Percentiles rank a stretch among this genome's conserved stretches.
Evolutionary conservation across 169 alveolate species (phyloP).

Genomic region (Plasmodium ovale): DNA sequence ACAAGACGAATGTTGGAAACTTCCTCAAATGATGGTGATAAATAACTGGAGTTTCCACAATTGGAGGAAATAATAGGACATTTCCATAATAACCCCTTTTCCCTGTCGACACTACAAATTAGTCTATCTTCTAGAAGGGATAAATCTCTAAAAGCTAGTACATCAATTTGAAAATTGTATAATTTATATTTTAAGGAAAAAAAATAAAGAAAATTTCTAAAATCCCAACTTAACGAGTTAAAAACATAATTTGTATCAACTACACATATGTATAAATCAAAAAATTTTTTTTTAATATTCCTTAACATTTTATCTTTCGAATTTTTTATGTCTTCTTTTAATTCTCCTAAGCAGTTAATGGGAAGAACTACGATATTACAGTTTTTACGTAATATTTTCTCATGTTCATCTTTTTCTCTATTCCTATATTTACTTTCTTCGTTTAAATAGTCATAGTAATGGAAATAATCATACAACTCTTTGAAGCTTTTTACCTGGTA

Average conservation of each 20-base stretch:
- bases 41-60: no score
- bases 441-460: neutral
- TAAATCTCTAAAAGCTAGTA: conserved; percentile 56
- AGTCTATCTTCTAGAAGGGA: neutral
- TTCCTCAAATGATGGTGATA: no score
- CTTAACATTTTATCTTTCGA: conserved; percentile 41
- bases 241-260: conserved; percentile 31
- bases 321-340: conserved; percentile 54
- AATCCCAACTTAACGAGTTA: conserved; percentile 48
- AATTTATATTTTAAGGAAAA: conserved; percentile 49
- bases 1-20: conserved; percentile 10
- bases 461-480: conserved; percentile 6
- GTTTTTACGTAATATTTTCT: neutral
- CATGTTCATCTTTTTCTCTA: neutral
- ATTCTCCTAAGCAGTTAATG: conserved; percentile 40
- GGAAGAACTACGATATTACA: conserved; percentile 23
- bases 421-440: neutral
- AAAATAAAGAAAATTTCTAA: conserved; percentile 58
- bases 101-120: neutral
- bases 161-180: conserved; percentile 26
- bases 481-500: conserved; percentile 13
- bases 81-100: conserved; percentile 15
- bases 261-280: conserved; percentile 61
- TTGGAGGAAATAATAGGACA: conserved; percentile 24
- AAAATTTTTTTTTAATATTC: conserved; percentile 17